Evolutionary conservation across 257 asterid genomes (phyloP).

Genomic region (Solanum pennellii): DNA sequence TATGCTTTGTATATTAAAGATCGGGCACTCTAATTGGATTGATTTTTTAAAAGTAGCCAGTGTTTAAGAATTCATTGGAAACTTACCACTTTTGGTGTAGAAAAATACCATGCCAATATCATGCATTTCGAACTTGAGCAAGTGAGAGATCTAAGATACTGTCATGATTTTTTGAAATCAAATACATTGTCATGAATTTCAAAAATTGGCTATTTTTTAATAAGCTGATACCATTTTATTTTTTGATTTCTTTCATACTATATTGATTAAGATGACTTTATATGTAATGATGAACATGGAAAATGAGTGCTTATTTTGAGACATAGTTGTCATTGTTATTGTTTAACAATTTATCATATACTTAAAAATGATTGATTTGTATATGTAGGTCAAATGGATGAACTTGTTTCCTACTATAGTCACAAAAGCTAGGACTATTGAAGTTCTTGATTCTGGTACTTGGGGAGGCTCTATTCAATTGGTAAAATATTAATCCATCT

Average conservation of each 20-base stretch:
- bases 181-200: background rate
- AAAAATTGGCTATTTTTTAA: background rate
- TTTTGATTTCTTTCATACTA: background rate
- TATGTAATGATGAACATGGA: background rate
- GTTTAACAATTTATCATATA: background rate
- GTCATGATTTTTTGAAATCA: background rate
- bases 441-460: slow-evolving; percentile 30
- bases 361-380: background rate
- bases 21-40: background rate
- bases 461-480: slow-evolving; percentile 31
- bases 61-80: background rate
- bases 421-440: slow-evolving; percentile 34
- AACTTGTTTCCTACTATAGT: slow-evolving; percentile 53
- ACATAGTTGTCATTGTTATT: background rate
- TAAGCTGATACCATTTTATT: background rate
- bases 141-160: background rate
- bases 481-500: background rate
- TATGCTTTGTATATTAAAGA: background rate
- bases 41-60: background rate
- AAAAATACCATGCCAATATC: background rate
- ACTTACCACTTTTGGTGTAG: background rate
- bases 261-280: background rate
- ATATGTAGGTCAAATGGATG: slow-evolving; percentile 49
- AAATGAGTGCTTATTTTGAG: background rate
- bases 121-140: background rate